Base-by-base conservation (phyloP, 176 grass and related monocot genomes). In the Triticum timopheevii region DNA sequence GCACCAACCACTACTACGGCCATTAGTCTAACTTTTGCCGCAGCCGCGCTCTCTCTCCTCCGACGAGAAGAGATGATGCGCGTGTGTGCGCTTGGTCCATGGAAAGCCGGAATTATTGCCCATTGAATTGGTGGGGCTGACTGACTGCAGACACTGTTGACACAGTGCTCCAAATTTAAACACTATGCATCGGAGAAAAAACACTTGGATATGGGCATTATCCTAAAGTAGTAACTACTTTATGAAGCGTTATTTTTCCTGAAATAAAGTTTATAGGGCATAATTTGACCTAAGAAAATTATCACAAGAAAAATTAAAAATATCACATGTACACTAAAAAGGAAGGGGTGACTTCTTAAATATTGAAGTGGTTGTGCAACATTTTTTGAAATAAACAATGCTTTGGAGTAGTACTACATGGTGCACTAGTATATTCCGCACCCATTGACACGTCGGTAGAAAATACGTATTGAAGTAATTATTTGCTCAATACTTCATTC, bases 1-100 rank as follows among this genome's bases (percentile, higher is more conserved):
- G 81, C 88, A 88, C 88, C 89, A 82, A 83, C 89, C 61, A 84
- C 88, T 87, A 79, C 84, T 87, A 79, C 84, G 88, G 84, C 83
- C 63, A 92, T 62, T 73, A 58, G 69, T 86, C 79, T 36, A 65
- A 86, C 87, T 75, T 92, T 81, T 84, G 69, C 78, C 45, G 45
- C 45, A 15, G 45, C 45, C 45, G 45, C 45, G 23, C 78, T 86
- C 91, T 86, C 84, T 82, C 82, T 61, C 84, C 47, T 82, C 70
- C 59, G 12, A 2, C 71, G 10, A 7, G 59, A 54, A 47, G 78
- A 78, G 7, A 82, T 47, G 78, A 87, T 89, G 80, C 69, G 66
- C 33, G 47, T 3, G 66, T 3, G 80, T 83, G 66, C 16, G 69
- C 90, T 82, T 50, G 86, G 87, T 89, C 79, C 59, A 85, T 79